Evolutionary conservation across 2,329 filamentous ascomycete genomes (phyloP), one percentile per base, ranked within the genome.

Genomic region (Alternaria sp.): DNA sequence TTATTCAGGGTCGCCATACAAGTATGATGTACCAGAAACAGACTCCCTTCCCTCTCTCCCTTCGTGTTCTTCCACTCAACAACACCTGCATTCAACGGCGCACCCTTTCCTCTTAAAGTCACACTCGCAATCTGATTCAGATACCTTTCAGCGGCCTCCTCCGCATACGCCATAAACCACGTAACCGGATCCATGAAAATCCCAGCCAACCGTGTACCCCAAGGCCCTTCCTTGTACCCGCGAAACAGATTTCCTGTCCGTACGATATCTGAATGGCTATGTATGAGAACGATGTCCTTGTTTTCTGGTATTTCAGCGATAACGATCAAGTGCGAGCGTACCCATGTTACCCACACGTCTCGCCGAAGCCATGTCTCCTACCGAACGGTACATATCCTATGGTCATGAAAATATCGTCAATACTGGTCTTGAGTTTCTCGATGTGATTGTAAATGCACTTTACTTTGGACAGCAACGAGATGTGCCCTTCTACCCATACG

Each of bases 381-480:
- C 78, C 33, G 31, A 23, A 46, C 3, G 17, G n/a, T 17, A 46
- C 44, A 23, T 46, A 46, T 33, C 44, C 44, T 3, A 29, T 10
- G 13, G 29, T 46, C 4, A 46, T 5, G 31, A 48, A 46, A 13
- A 46, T 28, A 2, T 33, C 11, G 9, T 46, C 44, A 7, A 46
- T 46, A 31, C 11, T 24, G 2, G 17, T 14, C 7, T 46, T 29
- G 17, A 46, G 17, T 8, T 23, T 24, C 11, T 34, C 24, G 17
- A 46, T 34, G 29, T 62, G 24, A 2, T 76, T 68, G 68, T 79
- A 81, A 1, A 81, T 53, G 7, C 78, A 70, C 58, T 74, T 76
- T 7, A 71, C 69, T 5, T 83, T 81, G 0, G 77, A 70, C 0
- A 83, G 77, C 2, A 83, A 78, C n/a, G 81, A 74, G 21, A 82